Conservation (phyloP, 2,329 filamentous ascomycete genomes). For the Proliferodiscus dingleyae region DNA sequence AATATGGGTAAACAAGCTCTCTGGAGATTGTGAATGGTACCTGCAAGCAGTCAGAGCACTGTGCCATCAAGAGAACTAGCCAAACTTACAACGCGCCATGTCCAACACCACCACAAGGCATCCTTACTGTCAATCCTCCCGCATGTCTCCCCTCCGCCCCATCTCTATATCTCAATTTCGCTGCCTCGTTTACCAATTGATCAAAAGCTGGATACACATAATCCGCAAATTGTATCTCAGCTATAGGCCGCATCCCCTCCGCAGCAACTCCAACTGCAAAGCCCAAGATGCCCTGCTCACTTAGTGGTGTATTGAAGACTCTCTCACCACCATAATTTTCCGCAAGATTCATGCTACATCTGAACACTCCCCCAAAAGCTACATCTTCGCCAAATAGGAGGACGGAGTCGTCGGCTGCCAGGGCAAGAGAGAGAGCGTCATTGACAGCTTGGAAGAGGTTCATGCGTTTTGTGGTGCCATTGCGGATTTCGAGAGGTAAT, state of each 20-base stretch:
- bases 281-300: constrained; percentile 89
- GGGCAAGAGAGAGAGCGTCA: constrained; percentile 75
- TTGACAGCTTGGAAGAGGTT: constrained; percentile 96
- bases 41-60: constrained; percentile 26
- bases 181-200: constrained; percentile 72
- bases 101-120: constrained; percentile 68
- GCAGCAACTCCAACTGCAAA: constrained; percentile 88
- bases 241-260: constrained; percentile 87
- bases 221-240: constrained; percentile 80
- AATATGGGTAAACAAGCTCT: constrained; percentile 66
- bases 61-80: constrained; percentile 15
- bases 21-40: constrained; percentile 69
- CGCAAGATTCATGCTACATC: constrained; percentile 86
- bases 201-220: constrained; percentile 75
- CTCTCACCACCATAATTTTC: constrained; percentile 82
- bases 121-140: constrained; percentile 64
- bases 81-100: constrained; percentile 59
- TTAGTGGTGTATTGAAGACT: constrained; percentile 94
- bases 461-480: constrained; percentile 74
- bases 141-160: constrained; percentile 51
- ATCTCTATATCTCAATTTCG: constrained; percentile 65
- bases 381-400: constrained; percentile 96
- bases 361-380: constrained; percentile 93
- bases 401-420: constrained; percentile 79
- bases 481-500: constrained; percentile 59